A percentile compares a stretch with the other conserved stretches of the same genome.
These are phyloP conservation scores for Beauveria pseudobassiana DNA, from an alignment of 2,329 filamentous ascomycete genomes.

Conservation along the genomic window DNA sequence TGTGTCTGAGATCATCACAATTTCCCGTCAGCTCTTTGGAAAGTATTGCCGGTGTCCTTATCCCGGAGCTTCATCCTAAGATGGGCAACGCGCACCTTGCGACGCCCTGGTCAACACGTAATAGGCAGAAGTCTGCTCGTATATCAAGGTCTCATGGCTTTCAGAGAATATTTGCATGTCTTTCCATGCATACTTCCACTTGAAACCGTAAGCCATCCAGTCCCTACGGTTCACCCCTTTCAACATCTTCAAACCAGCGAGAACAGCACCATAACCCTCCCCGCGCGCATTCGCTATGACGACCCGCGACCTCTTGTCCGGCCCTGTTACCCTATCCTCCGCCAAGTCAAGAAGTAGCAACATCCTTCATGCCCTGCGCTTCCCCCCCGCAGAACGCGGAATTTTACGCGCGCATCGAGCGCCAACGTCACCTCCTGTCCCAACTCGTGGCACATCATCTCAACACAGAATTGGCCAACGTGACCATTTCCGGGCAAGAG, in stretches of 20 bases:
- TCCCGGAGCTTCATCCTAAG: constrained; percentile 4
- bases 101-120: background rate
- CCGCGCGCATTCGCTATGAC: background rate
- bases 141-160: no score
- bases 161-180: background rate
- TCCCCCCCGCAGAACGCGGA: background rate
- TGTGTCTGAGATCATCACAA: background rate
- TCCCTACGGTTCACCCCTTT: no score
- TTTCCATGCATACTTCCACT: background rate
- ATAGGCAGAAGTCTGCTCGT: no score
- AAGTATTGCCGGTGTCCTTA: background rate
- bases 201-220: background rate
- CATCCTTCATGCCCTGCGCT: background rate
- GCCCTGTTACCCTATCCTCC: background rate
- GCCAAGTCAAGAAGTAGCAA: background rate
- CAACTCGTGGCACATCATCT: background rate
- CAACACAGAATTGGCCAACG: background rate
- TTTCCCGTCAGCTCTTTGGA: background rate
- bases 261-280: no score
- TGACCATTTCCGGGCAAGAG: constrained; percentile 1
- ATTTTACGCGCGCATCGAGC: constrained; percentile 5
- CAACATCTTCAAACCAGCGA: no score
- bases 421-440: background rate
- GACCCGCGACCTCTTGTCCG: background rate
- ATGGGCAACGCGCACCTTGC: background rate